Conservation (phyloP, 2,329 filamentous ascomycete species). For the Eutypa lata region DNA sequence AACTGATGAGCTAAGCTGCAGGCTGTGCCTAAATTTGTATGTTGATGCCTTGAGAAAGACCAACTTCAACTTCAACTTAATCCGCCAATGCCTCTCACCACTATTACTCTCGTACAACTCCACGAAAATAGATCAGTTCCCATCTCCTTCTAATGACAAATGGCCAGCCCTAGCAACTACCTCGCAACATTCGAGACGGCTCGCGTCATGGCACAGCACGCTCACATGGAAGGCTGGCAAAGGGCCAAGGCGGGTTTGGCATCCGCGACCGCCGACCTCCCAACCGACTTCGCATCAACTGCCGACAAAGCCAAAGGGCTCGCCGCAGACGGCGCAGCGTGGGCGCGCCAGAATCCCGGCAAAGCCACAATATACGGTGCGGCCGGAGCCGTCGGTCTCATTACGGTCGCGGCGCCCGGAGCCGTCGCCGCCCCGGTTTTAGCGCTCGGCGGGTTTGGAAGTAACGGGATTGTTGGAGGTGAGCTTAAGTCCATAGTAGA, state of each 20-base stretch:
- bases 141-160: too few species aligned
- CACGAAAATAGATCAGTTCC: too few species aligned
- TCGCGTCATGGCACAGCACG: neutral
- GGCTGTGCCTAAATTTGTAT: too few species aligned
- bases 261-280: neutral
- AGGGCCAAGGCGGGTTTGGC: neutral
- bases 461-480: slow-evolving; percentile 14
- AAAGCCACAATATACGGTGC: slow-evolving; percentile 6
- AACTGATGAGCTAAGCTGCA: too few species aligned
- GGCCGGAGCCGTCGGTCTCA: neutral
- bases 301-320: neutral
- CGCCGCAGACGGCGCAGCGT: slow-evolving; percentile 1
- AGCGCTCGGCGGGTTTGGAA: slow-evolving; percentile 13
- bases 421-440: slow-evolving; percentile 8
- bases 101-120: too few species aligned
- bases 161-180: neutral
- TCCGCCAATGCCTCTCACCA: too few species aligned
- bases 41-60: too few species aligned
- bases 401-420: slow-evolving; percentile 9
- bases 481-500: slow-evolving; percentile 1
- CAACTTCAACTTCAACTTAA: too few species aligned
- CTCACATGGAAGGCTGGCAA: neutral
- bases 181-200: neutral
- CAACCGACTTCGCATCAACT: neutral
- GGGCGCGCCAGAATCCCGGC: slow-evolving; percentile 13